Evolutionary conservation across 2,329 filamentous ascomycete species (phyloP).

Genomic region (Bipolaris victoriae): DNA sequence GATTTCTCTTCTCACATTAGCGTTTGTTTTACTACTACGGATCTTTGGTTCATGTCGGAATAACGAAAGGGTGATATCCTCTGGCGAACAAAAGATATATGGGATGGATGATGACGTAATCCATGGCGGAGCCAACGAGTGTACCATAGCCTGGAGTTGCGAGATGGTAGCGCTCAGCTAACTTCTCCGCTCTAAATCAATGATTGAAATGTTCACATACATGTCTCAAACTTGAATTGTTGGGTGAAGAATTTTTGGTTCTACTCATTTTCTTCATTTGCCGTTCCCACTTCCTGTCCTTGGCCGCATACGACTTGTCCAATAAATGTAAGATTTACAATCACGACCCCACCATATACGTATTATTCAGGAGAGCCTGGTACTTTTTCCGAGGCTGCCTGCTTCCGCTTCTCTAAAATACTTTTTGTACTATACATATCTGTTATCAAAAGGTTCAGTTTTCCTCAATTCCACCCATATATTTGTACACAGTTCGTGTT

Average conservation of each 20-base stretch:
- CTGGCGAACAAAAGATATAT: slow-evolving; percentile 27
- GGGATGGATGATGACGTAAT: slow-evolving; percentile 28
- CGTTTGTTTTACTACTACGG: slow-evolving; percentile 40
- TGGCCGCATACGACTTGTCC: too few species aligned
- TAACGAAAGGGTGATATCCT: slow-evolving; percentile 32
- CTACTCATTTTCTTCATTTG: neutral
- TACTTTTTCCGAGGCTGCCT: neutral
- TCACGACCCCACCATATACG: too few species aligned
- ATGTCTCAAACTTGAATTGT: neutral
- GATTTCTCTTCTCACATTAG: slow-evolving; percentile 38
- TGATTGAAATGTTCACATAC: slow-evolving; percentile 19
- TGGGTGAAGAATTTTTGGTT: neutral
- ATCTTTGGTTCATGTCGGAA: slow-evolving; percentile 29
- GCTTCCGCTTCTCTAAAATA: neutral
- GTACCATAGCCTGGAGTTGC: slow-evolving; percentile 38
- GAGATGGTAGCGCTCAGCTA: slow-evolving; percentile 40
- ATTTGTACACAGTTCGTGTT: too few species aligned
- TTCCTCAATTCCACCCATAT: too few species aligned
- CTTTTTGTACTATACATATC: too few species aligned
- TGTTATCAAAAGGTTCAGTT: too few species aligned
- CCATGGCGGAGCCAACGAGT: slow-evolving; percentile 25
- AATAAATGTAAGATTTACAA: too few species aligned
- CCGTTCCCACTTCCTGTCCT: neutral
- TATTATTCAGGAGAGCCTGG: too few species aligned
- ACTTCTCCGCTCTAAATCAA: slow-evolving; percentile 40